Conservation (phyloP, 2,329 filamentous ascomycete genomes). For the Diaporthe vaccinii region DNA sequence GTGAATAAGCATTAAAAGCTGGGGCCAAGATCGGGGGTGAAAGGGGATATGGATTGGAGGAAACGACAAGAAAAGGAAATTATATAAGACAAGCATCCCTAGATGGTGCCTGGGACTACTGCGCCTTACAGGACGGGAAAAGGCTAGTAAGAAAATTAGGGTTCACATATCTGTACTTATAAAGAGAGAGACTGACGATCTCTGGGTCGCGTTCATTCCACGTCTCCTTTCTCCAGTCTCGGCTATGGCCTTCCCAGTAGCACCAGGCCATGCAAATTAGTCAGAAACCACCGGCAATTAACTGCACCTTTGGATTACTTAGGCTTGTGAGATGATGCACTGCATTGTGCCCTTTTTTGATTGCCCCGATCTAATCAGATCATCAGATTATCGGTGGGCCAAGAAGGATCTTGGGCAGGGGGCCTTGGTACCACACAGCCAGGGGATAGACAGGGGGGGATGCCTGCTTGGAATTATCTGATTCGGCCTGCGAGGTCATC, state of each 20-base stretch:
- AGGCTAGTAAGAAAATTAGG: neutral
- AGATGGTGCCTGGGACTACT: neutral
- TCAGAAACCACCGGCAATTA: neutral
- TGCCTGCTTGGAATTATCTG: slow-evolving; percentile 22
- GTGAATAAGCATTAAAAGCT: neutral
- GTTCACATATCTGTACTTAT: neutral
- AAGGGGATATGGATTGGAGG: neutral
- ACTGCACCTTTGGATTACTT: neutral
- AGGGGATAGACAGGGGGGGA: neutral
- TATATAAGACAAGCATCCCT: neutral
- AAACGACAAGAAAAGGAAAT: neutral
- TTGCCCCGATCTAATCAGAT: slow-evolving; percentile 31
- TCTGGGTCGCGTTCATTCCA: neutral
- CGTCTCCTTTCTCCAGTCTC: neutral
- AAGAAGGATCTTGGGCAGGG: neutral
- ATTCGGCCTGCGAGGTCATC: neutral
- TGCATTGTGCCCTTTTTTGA: neutral
- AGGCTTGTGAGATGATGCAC: neutral
- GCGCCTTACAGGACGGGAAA: neutral
- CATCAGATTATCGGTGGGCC: slow-evolving; percentile 20
- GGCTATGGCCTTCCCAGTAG: neutral
- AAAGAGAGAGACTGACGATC: neutral
- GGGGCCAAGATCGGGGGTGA: neutral
- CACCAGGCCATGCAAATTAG: neutral
- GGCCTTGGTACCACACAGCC: neutral